These are phyloP conservation scores for Diplodia corticola DNA, from an alignment of 2,329 filamentous ascomycete genomes.

Conservation along the genomic window DNA sequence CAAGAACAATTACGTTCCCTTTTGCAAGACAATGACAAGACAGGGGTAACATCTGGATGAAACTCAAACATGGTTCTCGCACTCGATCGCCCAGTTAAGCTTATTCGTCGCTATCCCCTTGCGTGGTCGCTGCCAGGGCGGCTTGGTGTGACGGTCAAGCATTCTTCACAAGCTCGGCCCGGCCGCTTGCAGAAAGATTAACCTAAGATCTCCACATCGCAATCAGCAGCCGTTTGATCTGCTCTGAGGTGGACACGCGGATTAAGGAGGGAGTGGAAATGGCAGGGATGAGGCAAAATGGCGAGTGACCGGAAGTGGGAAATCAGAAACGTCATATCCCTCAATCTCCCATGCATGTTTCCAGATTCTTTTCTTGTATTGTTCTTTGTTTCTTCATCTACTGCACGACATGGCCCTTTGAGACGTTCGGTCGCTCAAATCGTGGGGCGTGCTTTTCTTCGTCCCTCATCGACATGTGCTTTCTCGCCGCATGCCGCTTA, in stretches of 20 bases:
- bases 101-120: neutral
- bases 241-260: neutral
- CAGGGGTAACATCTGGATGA: neutral
- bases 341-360: neutral
- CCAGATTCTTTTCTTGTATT: neutral
- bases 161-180: constrained; percentile 1
- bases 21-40: neutral
- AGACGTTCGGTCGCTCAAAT: neutral
- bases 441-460: neutral
- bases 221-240: neutral
- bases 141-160: neutral
- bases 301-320: neutral
- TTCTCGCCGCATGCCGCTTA: neutral
- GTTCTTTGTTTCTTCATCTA: constrained; percentile 1
- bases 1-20: neutral
- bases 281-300: neutral
- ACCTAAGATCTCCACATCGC: neutral
- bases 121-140: neutral
- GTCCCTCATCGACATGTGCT: neutral
- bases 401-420: neutral
- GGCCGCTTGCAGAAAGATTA: neutral
- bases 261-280: neutral
- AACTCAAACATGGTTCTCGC: neutral
- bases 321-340: neutral
- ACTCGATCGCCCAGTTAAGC: neutral